Evolutionary conservation across 75 land plant genomes (phyloP).

Genomic region (Sequoia sempervirens): DNA sequence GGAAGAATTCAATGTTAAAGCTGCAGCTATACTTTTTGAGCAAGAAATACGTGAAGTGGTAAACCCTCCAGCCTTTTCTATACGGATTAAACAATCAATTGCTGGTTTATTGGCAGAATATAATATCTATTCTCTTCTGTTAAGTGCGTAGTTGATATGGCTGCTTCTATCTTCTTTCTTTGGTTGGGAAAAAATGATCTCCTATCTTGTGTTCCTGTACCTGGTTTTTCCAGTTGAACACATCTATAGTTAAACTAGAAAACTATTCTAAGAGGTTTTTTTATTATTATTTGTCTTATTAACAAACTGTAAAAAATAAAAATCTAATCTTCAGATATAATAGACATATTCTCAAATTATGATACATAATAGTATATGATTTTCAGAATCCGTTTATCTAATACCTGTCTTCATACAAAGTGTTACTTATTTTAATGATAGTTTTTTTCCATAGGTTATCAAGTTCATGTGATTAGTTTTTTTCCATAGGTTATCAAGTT

Average conservation of each 20-base stretch:
- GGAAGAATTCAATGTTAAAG: conserved; percentile 64
- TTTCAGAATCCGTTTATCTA: neutral
- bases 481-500: too few species aligned
- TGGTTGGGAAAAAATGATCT: neutral
- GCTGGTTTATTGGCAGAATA: neutral
- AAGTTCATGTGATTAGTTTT: too few species aligned
- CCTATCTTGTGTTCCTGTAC: neutral
- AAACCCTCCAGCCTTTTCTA: conserved; percentile 11
- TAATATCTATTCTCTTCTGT: neutral
- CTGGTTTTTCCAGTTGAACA: neutral
- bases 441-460: neutral
- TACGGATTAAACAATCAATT: neutral
- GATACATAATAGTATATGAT: neutral
- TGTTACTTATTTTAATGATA: neutral
- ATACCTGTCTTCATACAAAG: neutral
- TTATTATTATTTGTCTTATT: neutral
- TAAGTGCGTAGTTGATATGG: neutral
- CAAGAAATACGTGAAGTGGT: conserved; percentile 92
- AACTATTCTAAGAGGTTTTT: neutral
- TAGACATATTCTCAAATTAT: neutral
- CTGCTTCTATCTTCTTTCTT: neutral
- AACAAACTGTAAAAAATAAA: neutral
- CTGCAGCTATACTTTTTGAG: conserved; percentile 71
- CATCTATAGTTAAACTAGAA: neutral
- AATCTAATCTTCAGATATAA: neutral